These are phyloP conservation scores for Colletotrichum sp. DNA, from an alignment of 2,329 filamentous ascomycete genomes.

Conservation along the genomic window DNA sequence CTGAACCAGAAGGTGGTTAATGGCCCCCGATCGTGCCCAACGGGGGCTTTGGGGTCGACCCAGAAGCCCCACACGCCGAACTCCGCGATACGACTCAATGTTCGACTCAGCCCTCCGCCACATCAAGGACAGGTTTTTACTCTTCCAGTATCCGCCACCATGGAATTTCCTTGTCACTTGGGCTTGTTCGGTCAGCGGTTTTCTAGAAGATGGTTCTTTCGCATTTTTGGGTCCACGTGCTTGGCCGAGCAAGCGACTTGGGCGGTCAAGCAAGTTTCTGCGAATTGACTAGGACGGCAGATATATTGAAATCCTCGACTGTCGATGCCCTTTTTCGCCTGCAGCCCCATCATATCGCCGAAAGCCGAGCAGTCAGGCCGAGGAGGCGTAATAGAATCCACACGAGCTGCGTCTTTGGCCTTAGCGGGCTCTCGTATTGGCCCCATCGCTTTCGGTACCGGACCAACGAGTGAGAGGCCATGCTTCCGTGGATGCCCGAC, in stretches of 20 bases:
- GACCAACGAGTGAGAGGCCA: background rate
- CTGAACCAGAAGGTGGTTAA: background rate
- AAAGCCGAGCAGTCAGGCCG: background rate
- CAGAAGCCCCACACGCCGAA: background rate
- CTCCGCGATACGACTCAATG: background rate
- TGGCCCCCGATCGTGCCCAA: background rate
- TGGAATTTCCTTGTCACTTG: background rate
- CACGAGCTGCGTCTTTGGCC: background rate
- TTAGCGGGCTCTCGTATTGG: background rate
- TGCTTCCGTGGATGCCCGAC: background rate
- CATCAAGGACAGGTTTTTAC: background rate
- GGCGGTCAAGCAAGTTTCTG: background rate
- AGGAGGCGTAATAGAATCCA: background rate
- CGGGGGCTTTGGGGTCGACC: background rate
- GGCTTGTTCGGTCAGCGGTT: background rate
- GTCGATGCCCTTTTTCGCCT: background rate
- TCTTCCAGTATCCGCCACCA: background rate
- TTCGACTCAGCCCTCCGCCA: background rate
- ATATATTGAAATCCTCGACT: background rate
- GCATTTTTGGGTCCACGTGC: background rate
- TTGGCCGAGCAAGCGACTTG: background rate
- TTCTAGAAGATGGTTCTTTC: background rate
- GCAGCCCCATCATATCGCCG: background rate
- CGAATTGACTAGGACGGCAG: background rate
- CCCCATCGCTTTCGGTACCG: background rate